Conservation (phyloP, 2,329 filamentous ascomycete species). For the Coniella lustricola region DNA sequence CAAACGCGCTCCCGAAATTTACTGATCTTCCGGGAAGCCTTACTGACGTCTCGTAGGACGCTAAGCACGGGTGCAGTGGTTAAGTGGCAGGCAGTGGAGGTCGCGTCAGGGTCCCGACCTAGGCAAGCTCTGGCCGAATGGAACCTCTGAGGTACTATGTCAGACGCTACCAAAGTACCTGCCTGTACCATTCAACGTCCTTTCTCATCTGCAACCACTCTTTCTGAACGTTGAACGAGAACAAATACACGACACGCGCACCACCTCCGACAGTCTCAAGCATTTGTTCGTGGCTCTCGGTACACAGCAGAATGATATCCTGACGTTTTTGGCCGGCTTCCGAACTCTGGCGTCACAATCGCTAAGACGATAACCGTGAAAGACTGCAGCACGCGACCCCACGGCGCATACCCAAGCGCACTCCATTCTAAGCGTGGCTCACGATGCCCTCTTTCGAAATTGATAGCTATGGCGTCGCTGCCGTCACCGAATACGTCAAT, state of each 20-base stretch:
- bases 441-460: conserved; percentile 44
- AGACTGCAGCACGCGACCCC: background rate
- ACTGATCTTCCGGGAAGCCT: conserved; percentile 5
- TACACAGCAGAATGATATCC: no score
- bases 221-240: background rate
- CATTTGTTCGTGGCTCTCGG: no score
- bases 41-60: background rate
- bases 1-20: conserved; percentile 12
- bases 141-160: background rate
- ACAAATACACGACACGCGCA: background rate
- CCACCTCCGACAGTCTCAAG: no score
- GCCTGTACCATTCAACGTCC: background rate
- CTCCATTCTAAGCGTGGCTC: conserved; percentile 5
- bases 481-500: conserved; percentile 44
- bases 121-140: background rate
- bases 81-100: background rate
- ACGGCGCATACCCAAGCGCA: conserved; percentile 8
- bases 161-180: no score
- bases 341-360: background rate
- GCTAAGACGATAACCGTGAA: background rate
- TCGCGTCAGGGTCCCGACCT: background rate
- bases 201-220: background rate
- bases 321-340: background rate
- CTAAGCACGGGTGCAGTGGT: background rate
- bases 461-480: conserved; percentile 41